Percentiles rank a stretch among this genome's conserved stretches.
Conservation (phyloP, 352 stramenopile species). For the Phytophthora ohioensis region DNA sequence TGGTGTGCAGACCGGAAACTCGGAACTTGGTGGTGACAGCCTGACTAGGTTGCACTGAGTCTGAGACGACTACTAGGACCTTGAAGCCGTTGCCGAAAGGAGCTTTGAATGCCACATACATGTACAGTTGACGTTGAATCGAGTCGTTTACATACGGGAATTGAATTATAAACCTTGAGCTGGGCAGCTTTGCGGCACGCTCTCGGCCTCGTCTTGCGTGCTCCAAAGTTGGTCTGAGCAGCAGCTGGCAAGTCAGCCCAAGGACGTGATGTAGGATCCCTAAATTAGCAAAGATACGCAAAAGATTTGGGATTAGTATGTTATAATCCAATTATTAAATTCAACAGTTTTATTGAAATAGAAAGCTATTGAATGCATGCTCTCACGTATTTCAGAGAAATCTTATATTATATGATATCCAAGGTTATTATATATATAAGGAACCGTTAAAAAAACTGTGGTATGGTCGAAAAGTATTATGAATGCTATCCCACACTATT, state of each 20-base stretch:
- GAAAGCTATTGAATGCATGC: too few species aligned
- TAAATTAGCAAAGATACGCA: slow-evolving; percentile 2
- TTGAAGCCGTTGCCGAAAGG: slow-evolving; percentile 16
- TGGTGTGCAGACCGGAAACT: slow-evolving; percentile 6
- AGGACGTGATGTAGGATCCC: slow-evolving; percentile 7
- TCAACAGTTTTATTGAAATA: not conserved
- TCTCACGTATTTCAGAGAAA: too few species aligned
- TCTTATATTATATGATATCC: not conserved
- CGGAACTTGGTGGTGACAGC: not conserved
- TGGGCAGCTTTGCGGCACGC: slow-evolving; percentile 22
- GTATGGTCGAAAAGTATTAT: slow-evolving; percentile 13
- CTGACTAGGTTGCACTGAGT: slow-evolving; percentile 17
- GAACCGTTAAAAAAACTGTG: slow-evolving; percentile 15
- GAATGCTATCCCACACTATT: not conserved
- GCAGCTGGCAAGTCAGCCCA: slow-evolving; percentile 20
- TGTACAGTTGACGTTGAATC: not conserved
- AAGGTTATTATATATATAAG: not conserved
- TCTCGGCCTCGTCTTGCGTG: slow-evolving; percentile 29
- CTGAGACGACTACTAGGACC: slow-evolving; percentile 5
- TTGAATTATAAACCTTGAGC: slow-evolving; percentile 2
- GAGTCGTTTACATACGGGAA: slow-evolving; percentile 8
- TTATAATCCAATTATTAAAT: not conserved
- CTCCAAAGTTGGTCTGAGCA: slow-evolving; percentile 15
- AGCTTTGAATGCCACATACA: slow-evolving; percentile 9
- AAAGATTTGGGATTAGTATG: slow-evolving; percentile 1